These are phyloP conservation scores for Spatholobus suberectus DNA, from an alignment of 306 rosid species.

Conservation along the genomic window DNA sequence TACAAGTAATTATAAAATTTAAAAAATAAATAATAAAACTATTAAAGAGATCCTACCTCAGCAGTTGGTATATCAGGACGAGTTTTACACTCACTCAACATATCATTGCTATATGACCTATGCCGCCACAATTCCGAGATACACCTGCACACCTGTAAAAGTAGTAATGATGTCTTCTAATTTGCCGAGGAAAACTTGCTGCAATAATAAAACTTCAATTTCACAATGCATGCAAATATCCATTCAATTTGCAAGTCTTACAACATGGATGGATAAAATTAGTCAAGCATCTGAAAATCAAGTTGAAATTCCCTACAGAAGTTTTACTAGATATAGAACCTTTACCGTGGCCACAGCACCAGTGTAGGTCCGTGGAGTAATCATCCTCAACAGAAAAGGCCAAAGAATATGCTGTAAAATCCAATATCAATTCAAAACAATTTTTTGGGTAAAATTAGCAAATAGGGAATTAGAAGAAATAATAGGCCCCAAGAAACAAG, in stretches of 20 bases:
- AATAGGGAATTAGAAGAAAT: constrained; percentile 14
- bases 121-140: constrained; percentile 92
- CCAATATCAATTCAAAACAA: constrained; percentile 14
- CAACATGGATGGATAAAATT: constrained; percentile 29
- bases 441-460: constrained; percentile 3
- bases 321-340: constrained; percentile 11
- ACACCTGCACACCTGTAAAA: constrained; percentile 92
- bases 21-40: not conserved
- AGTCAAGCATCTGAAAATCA: constrained; percentile 23
- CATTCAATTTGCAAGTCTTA: constrained; percentile 1
- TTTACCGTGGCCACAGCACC: constrained; percentile 90
- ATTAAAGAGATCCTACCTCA: constrained; percentile 57
- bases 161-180: constrained; percentile 29
- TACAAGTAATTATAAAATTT: constrained; percentile 3
- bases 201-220: not conserved
- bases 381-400: constrained; percentile 96
- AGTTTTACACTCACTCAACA: constrained; percentile 80
- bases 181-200: constrained; percentile 21
- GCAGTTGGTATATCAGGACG: constrained; percentile 81
- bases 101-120: constrained; percentile 62
- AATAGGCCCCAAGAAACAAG: constrained; percentile 26
- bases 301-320: constrained; percentile 29
- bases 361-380: constrained; percentile 77
- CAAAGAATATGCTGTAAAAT: constrained; percentile 84
- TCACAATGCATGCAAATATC: constrained; percentile 13